Evolutionary conservation across 176 grass and related monocot genomes (phyloP), one percentile per base, ranked within the genome.

Genomic region (Triticum monococcum): DNA sequence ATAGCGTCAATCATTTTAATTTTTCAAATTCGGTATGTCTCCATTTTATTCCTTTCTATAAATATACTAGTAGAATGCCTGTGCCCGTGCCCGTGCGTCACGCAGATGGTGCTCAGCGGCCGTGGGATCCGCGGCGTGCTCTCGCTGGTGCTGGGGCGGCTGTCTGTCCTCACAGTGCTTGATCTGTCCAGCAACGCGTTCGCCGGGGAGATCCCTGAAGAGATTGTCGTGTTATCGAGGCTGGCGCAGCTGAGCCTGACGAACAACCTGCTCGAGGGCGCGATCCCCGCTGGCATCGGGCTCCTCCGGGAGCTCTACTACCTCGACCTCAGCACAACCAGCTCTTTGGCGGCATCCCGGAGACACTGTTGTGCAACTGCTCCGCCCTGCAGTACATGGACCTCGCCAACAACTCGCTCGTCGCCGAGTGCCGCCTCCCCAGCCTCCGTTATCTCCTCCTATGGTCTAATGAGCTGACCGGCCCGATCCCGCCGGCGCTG

Each of bases 311-410:
- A 75, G 9, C 73, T 98, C 22, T 50, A 69, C 2, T 98, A 94
- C 67, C 79, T 98, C 33, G 91, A 94, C 81, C 78, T 98, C 52
- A 89, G 92, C 7, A 69, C 5, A 98, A 98, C 88, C 75, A 62
- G 28, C 56, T 98, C 75, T 88, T 89, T 1, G 88, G 89, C 31
- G 73, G 8, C 36, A 91, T 95, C 43, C 92, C 97, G 5, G 68
- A 48, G 43, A 89, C 90, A 12, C 56, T 98, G 24, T 93, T 96
- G 67, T 93, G 97, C 88, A 98, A 98, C 61, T 69, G 86, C 76
- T 92, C 92, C 2, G 38, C 84, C 5, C n/a, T 98, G 36, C 97
- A 98, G 75, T 98, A 91, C 66, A 71, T 94, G 8, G 94, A 98
- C 24, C 84, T 98, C 48, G 86, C 85, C 62, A 88, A 89, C 84